Conservation (phyloP, 2,329 filamentous ascomycete species). For the Bipolaris cookei region DNA sequence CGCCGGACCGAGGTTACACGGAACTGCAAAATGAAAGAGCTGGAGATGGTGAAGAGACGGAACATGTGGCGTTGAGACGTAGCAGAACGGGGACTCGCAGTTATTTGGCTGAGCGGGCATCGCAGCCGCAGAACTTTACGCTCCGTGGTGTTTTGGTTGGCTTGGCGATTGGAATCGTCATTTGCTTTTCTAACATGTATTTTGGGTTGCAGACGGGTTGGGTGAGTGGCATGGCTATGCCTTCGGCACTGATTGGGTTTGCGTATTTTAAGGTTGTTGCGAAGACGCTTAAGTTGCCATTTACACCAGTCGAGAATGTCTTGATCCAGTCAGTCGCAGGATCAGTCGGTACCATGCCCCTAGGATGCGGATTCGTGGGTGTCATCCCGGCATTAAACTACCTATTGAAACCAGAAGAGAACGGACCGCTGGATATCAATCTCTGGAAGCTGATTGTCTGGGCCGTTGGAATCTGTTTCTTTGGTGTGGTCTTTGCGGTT, state of each 20-base stretch:
- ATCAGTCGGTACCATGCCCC: slow-evolving; percentile 93
- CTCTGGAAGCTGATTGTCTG: slow-evolving; percentile 83
- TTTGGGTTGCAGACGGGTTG: slow-evolving; percentile 93
- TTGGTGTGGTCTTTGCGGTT: slow-evolving; percentile 95
- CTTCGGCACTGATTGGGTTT: slow-evolving; percentile 90
- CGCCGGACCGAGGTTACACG: slow-evolving; percentile 44
- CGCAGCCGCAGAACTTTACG: slow-evolving; percentile 76
- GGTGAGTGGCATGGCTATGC: slow-evolving; percentile 94
- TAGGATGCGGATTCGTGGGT: slow-evolving; percentile 94
- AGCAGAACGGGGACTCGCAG: slow-evolving; percentile 26
- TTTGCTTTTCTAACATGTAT: slow-evolving; percentile 97
- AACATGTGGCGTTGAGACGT: slow-evolving; percentile 22
- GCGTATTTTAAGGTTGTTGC: slow-evolving; percentile 86
- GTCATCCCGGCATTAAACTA: slow-evolving; percentile 93
- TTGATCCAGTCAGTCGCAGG: slow-evolving; percentile 95
- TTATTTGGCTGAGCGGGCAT: slow-evolving; percentile 42
- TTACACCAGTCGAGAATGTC: slow-evolving; percentile 95
- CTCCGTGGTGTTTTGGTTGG: slow-evolving; percentile 79
- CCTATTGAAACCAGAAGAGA: slow-evolving; percentile 76
- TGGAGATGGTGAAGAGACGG: slow-evolving; percentile 25
- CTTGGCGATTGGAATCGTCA: slow-evolving; percentile 82
- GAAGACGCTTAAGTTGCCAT: slow-evolving; percentile 76
- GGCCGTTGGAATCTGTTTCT: slow-evolving; percentile 92
- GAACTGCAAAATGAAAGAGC: slow-evolving; percentile 31
- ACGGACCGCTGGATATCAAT: slow-evolving; percentile 74